These are phyloP conservation scores for Hypericum androsaemum DNA, from an alignment of 345 rosid genomes.

Conservation along the genomic window DNA sequence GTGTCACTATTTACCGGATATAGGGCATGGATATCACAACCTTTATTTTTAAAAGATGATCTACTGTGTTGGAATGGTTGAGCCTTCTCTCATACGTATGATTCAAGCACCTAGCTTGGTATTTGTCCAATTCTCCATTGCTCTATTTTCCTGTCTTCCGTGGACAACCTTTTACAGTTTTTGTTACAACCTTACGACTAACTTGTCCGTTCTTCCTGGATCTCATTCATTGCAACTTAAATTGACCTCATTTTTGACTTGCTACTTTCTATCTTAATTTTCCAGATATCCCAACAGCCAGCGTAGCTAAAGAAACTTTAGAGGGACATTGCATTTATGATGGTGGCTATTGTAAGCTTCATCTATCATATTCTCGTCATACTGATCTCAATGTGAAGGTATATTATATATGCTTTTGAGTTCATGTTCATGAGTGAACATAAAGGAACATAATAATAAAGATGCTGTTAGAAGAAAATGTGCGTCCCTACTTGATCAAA, in stretches of 20 bases:
- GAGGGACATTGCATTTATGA: slow-evolving; percentile 99
- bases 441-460: slow-evolving; percentile 22
- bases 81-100: too few relatives aligned
- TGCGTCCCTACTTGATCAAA: slow-evolving; percentile 29
- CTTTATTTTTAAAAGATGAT: too few relatives aligned
- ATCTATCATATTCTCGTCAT: slow-evolving; percentile 99
- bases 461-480: slow-evolving; percentile 34
- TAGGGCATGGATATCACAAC: too few relatives aligned
- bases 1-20: too few relatives aligned
- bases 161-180: too few relatives aligned
- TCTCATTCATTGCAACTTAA: not conserved
- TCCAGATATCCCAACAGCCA: slow-evolving; percentile 73
- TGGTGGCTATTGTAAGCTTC: slow-evolving; percentile 99
- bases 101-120: too few relatives aligned
- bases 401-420: slow-evolving; percentile 55
- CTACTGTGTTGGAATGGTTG: too few relatives aligned
- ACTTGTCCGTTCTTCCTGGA: too few relatives aligned
- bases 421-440: slow-evolving; percentile 36
- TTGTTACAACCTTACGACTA: too few relatives aligned
- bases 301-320: slow-evolving; percentile 76
- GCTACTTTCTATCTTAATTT: slow-evolving; percentile 3
- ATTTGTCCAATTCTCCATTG: too few relatives aligned
- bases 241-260: not conserved
- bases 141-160: too few relatives aligned
- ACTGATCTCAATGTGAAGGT: slow-evolving; percentile 99